These are phyloP conservation scores for Ustilago xerochloae DNA, from an alignment of 1,284 basidiomycete genomes.

Conservation along the genomic window DNA sequence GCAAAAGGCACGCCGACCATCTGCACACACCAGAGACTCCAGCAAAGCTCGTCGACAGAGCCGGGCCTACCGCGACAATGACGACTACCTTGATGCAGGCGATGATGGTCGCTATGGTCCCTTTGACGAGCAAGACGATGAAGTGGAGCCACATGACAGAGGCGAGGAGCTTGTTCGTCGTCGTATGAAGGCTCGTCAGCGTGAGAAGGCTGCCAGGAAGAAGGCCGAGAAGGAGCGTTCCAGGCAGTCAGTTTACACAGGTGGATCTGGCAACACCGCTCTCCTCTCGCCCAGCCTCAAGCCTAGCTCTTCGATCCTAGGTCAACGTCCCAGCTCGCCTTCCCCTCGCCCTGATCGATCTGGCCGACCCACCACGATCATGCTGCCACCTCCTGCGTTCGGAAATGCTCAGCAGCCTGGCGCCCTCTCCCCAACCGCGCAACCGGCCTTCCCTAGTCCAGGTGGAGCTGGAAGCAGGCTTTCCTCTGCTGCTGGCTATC, in stretches of 20 bases:
- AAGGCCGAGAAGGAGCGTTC: slow-evolving; percentile 65
- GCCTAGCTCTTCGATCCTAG: slow-evolving; percentile 19
- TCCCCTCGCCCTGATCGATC: slow-evolving; percentile 51
- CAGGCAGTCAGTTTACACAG: slow-evolving; percentile 22
- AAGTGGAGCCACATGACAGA: slow-evolving; percentile 70
- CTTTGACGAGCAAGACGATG: slow-evolving; percentile 69
- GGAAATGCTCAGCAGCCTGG: slow-evolving; percentile 12
- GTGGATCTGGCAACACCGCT: slow-evolving; percentile 8
- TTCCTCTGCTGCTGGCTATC: slow-evolving; percentile 31
- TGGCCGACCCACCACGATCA: slow-evolving; percentile 53
- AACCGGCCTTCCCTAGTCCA: slow-evolving; percentile 38
- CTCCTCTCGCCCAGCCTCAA: slow-evolving; percentile 34
- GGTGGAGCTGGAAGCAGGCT: slow-evolving; percentile 17
- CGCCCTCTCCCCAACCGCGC: slow-evolving; percentile 33
- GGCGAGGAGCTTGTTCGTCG: slow-evolving; percentile 73
- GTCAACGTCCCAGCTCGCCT: slow-evolving; percentile 40
- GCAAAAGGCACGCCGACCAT: slow-evolving; percentile 29
- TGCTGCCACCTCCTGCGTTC: slow-evolving; percentile 43
- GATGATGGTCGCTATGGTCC: slow-evolving; percentile 51
- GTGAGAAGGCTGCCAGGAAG: slow-evolving; percentile 62
- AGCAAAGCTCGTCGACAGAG: slow-evolving; percentile 42
- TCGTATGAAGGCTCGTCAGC: slow-evolving; percentile 71
- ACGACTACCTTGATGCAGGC: slow-evolving; percentile 40
- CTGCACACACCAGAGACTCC: slow-evolving; percentile 28
- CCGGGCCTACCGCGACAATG: slow-evolving; percentile 28